Evolutionary conservation across 495 filamentous ascomycete species (phyloP).

Genomic region (Aspergillus ellipticus): DNA sequence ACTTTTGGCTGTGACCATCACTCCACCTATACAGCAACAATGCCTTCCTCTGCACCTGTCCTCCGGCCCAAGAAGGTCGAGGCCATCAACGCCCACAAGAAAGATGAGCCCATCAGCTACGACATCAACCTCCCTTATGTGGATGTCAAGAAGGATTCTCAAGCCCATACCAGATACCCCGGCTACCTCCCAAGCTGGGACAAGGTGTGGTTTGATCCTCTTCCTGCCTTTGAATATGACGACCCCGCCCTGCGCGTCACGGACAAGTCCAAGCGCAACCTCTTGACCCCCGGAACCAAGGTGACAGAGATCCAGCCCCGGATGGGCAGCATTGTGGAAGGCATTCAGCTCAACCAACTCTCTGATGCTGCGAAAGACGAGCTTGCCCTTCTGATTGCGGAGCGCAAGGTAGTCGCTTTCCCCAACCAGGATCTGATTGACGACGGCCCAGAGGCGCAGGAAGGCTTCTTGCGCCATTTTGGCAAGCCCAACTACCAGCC

Average conservation of each 20-base stretch:
- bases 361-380: slow-evolving; percentile 72
- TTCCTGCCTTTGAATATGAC: slow-evolving; percentile 54
- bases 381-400: slow-evolving; percentile 69
- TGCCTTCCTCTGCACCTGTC: slow-evolving; percentile 39
- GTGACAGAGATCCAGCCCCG: slow-evolving; percentile 63
- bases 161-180: slow-evolving; percentile 49
- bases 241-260: slow-evolving; percentile 56
- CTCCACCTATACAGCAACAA: slow-evolving; percentile 10
- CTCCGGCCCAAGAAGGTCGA: slow-evolving; percentile 31
- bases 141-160: slow-evolving; percentile 36
- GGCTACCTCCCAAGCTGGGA: slow-evolving; percentile 64
- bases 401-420: slow-evolving; percentile 76
- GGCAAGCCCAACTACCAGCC: slow-evolving; percentile 61
- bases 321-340: slow-evolving; percentile 69
- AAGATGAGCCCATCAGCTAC: slow-evolving; percentile 47
- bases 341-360: slow-evolving; percentile 67
- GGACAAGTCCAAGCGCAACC: slow-evolving; percentile 55
- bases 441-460: slow-evolving; percentile 60
- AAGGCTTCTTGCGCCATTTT: slow-evolving; percentile 54
- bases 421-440: slow-evolving; percentile 68
- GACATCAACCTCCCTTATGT: slow-evolving; percentile 57
- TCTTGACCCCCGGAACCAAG: slow-evolving; percentile 45
- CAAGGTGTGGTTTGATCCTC: slow-evolving; percentile 55
- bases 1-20: background rate
- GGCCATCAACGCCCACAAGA: slow-evolving; percentile 26